A percentile compares a stretch with the other conserved stretches of the same genome.
These are phyloP conservation scores for Rubia occidens DNA, from an alignment of 305 asterid genomes.

Conservation along the genomic window DNA sequence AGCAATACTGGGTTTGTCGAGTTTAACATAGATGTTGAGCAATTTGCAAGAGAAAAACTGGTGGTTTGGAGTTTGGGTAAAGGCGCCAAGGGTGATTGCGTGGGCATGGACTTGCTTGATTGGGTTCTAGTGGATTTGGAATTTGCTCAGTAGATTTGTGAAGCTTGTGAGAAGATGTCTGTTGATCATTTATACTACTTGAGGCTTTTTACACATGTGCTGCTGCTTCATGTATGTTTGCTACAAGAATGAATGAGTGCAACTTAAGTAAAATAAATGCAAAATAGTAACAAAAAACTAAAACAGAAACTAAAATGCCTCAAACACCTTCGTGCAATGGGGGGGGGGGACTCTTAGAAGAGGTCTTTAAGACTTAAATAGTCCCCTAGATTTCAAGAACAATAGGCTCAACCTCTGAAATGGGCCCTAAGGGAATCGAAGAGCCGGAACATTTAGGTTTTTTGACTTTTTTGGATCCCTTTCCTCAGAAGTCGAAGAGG, in stretches of 20 bases:
- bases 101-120: slow-evolving; percentile 45
- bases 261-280: no score
- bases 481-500: no score
- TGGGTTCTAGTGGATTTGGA: slow-evolving; percentile 26
- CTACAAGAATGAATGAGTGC: neutral
- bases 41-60: slow-evolving; percentile 40
- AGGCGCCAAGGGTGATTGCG: slow-evolving; percentile 31
- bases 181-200: slow-evolving; percentile 12
- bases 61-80: slow-evolving; percentile 14
- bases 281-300: no score
- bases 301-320: no score
- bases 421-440: no score
- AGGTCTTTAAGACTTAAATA: no score
- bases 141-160: slow-evolving; percentile 30
- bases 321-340: no score
- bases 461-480: no score
- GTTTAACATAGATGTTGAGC: slow-evolving; percentile 36
- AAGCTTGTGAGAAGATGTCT: slow-evolving; percentile 13
- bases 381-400: no score
- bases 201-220: neutral
- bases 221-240: neutral
- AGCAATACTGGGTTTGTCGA: slow-evolving; percentile 31
- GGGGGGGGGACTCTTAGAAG: no score
- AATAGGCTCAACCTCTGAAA: no score
- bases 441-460: no score